A percentile compares a stretch with the other conserved stretches of the same genome.
phyloP scores from a whole-genome alignment of 352 stramenopile genomes.

The Globisporangium paroecandrum region DNA sequence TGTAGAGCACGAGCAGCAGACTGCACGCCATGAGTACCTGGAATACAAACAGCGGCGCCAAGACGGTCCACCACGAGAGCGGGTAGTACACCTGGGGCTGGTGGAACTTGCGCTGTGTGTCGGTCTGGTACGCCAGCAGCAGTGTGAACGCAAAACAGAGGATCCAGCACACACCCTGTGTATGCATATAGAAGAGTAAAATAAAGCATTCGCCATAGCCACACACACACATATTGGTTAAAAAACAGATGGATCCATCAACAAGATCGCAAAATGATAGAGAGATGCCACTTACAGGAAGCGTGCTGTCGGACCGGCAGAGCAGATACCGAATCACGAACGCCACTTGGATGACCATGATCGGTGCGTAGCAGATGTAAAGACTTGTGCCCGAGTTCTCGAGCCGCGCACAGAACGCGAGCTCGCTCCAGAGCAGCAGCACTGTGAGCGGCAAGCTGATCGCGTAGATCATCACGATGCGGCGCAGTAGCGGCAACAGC shows the following conservation, averaged over 20 bases:
- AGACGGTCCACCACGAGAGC: constrained; percentile 74
- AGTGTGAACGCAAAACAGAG: constrained; percentile 78
- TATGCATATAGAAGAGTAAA: constrained; percentile 14
- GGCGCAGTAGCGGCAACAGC: constrained; percentile 65
- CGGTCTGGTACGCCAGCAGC: constrained; percentile 73
- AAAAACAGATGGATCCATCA: background rate
- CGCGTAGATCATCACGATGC: constrained; percentile 75
- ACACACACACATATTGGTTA: background rate
- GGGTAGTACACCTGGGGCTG: constrained; percentile 24
- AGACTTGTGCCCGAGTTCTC: constrained; percentile 56
- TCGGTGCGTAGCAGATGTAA: constrained; percentile 75
- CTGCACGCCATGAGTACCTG: constrained; percentile 53
- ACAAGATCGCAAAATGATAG: background rate
- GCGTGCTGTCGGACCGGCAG: constrained; percentile 68
- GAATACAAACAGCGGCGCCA: constrained; percentile 62
- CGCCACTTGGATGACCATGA: constrained; percentile 79
- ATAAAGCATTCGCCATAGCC: background rate
- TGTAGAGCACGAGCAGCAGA: constrained; percentile 68
- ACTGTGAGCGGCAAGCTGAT: constrained; percentile 66
- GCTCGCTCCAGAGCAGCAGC: constrained; percentile 76
- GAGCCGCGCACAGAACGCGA: constrained; percentile 77
- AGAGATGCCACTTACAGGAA: constrained; percentile 43
- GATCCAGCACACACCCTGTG: constrained; percentile 71
- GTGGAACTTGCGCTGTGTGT: constrained; percentile 40
- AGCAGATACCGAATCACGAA: constrained; percentile 82